Evolutionary conservation across 164 flowering plant genomes (phyloP).

Genomic region (grape (Vitis vinifera)): DNA sequence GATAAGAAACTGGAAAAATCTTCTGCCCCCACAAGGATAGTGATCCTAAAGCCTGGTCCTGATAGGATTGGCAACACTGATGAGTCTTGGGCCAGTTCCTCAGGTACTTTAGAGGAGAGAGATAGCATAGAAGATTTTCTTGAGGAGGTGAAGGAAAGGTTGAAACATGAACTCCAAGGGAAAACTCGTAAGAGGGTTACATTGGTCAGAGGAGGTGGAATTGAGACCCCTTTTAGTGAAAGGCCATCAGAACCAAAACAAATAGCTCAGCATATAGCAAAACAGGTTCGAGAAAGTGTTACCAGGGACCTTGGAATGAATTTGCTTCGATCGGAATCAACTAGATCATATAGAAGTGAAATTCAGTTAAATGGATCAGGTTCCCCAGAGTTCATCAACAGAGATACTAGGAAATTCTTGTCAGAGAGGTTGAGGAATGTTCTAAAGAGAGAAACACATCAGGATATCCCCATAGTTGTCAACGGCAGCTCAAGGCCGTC

Average conservation of each 20-base stretch:
- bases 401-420: slow-evolving; percentile 67
- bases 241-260: slow-evolving; percentile 57
- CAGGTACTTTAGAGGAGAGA: slow-evolving; percentile 52
- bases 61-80: slow-evolving; percentile 45
- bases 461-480: slow-evolving; percentile 12
- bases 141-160: slow-evolving; percentile 83
- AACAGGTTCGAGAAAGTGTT: slow-evolving; percentile 66
- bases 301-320: slow-evolving; percentile 52
- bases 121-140: slow-evolving; percentile 79
- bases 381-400: slow-evolving; percentile 67
- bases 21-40: slow-evolving; percentile 69
- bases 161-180: slow-evolving; percentile 72
- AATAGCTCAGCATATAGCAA: slow-evolving; percentile 60
- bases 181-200: slow-evolving; percentile 39
- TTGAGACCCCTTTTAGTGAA: slow-evolving; percentile 70
- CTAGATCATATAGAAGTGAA: slow-evolving; percentile 72
- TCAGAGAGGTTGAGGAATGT: slow-evolving; percentile 76
- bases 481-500: slow-evolving; percentile 38
- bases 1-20: slow-evolving; percentile 22
- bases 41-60: slow-evolving; percentile 88
- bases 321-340: slow-evolving; percentile 72
- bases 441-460: slow-evolving; percentile 41
- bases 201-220: slow-evolving; percentile 62
- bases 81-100: slow-evolving; percentile 56
- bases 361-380: slow-evolving; percentile 46